phyloP scores from a whole-genome alignment of 2,329 filamentous ascomycete genomes.

The Dactylellina drechsleri region DNA sequence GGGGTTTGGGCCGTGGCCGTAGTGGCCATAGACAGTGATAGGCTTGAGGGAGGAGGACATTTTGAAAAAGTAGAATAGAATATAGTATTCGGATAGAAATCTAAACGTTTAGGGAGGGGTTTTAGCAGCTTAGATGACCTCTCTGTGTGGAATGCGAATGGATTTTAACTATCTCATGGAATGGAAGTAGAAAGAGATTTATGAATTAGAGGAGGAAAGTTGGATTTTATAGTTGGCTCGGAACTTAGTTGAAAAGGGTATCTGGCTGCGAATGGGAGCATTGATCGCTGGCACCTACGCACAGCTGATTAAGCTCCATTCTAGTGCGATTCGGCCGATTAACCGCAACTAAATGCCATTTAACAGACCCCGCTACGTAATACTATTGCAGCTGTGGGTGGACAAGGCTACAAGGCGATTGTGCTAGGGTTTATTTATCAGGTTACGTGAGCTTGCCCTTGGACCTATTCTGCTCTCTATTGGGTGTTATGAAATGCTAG shows the following conservation, averaged over 20 bases:
- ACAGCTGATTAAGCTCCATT: slow-evolving; percentile 1
- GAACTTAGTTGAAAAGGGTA: background rate
- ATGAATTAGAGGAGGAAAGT: background rate
- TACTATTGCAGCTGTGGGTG: background rate
- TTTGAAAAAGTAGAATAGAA: slow-evolving; percentile 5
- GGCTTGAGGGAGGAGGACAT: slow-evolving; percentile 50
- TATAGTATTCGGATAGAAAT: background rate
- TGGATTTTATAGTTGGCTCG: slow-evolving; percentile 15
- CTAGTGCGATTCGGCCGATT: background rate
- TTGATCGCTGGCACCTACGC: background rate
- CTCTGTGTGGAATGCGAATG: background rate
- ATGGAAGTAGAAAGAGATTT: background rate
- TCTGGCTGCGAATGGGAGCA: background rate
- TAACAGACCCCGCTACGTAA: background rate
- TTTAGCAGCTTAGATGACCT: background rate
- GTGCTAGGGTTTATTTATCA: background rate
- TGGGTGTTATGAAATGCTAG: too few species aligned
- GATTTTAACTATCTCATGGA: background rate
- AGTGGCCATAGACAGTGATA: slow-evolving; percentile 56
- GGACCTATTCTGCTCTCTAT: too few species aligned
- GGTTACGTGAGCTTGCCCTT: too few species aligned
- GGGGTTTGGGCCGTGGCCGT: slow-evolving; percentile 56
- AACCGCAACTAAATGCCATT: background rate
- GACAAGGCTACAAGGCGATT: background rate
- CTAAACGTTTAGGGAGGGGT: background rate